Percentiles rank a stretch among this genome's conserved stretches.
phyloP scores from a whole-genome alignment of 306 rosid genomes.

The Fagus sylvatica region DNA sequence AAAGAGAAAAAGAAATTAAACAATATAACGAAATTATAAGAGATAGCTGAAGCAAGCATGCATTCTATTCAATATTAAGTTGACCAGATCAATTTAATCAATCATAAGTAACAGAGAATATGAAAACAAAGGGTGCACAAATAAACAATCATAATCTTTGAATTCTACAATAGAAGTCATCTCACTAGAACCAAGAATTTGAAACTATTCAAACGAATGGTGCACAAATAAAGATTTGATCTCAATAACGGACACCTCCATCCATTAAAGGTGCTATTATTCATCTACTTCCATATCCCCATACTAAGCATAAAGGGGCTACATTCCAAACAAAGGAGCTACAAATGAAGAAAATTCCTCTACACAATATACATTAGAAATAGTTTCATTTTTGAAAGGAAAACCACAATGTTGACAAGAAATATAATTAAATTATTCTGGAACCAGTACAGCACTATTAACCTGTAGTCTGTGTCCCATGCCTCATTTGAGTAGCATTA shows the following conservation, averaged over 20 bases:
- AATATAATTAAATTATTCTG: not conserved
- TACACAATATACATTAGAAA: not conserved
- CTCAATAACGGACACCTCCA: no score
- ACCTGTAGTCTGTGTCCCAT: not conserved
- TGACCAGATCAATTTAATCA: not conserved
- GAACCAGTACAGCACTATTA: not conserved
- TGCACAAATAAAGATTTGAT: no score
- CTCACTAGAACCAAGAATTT: no score
- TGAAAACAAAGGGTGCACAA: not conserved
- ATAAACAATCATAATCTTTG: no score
- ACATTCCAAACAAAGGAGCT: not conserved
- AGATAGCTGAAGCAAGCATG: not conserved
- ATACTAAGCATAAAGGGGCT: no score
- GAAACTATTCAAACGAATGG: no score
- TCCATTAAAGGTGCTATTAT: no score
- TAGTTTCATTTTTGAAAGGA: not conserved
- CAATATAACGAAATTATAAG: not conserved
- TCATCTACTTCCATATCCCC: no score
- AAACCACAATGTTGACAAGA: not conserved
- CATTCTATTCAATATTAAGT: not conserved
- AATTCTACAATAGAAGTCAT: no score
- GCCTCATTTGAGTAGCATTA: not conserved
- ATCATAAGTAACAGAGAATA: not conserved
- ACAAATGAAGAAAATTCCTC: not conserved
- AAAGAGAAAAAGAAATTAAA: slow-evolving; percentile 5